Conservation (phyloP, 305 asterid genomes). For the Fraxinus baroniana region DNA sequence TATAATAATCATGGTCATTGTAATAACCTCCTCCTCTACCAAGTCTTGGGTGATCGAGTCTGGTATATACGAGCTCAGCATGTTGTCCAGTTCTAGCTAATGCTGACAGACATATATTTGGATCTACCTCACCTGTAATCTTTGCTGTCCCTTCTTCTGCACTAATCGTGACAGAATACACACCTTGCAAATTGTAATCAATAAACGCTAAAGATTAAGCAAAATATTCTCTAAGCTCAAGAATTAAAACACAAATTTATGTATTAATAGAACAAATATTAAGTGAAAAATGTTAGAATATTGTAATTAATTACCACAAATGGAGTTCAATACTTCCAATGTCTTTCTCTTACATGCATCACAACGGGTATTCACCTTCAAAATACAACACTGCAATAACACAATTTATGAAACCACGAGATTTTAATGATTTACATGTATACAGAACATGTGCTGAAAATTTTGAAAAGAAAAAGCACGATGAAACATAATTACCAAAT, state of each 20-base stretch:
- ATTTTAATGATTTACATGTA: not conserved
- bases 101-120: conserved; percentile 30
- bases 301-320: conserved; percentile 26
- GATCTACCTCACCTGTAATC: conserved; percentile 35
- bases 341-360: not conserved
- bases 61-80: conserved; percentile 28
- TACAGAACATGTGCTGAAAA: not conserved
- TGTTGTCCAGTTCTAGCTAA: conserved; percentile 32
- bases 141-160: conserved; percentile 15
- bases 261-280: not conserved
- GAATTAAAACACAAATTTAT: too few species aligned
- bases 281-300: not conserved
- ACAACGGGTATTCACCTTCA: not conserved
- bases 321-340: not conserved
- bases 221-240: not conserved
- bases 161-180: conserved; percentile 24
- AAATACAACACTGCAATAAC: not conserved
- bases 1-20: not conserved
- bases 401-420: not conserved
- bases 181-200: conserved; percentile 25
- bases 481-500: not conserved
- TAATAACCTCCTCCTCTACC: not conserved
- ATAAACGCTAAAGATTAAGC: not conserved
- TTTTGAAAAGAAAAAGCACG: not conserved
- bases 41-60: conserved; percentile 30